Base-by-base conservation (phyloP, 768 basidiomycete genomes). In the Agrocybe pediades region DNA sequence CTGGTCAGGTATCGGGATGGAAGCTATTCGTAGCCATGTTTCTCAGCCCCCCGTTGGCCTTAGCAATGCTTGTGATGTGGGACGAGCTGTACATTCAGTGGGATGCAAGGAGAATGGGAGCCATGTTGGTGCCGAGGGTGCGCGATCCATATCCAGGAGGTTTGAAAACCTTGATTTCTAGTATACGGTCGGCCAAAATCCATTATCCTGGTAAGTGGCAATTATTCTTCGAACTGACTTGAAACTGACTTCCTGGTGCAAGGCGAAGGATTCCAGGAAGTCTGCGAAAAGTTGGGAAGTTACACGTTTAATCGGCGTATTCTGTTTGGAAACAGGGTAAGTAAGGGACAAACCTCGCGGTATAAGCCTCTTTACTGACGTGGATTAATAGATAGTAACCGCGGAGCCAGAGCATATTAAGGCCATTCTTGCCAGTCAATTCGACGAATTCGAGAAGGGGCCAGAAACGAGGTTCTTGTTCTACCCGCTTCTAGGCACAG, bases 341-440 rank as follows among this genome's bases (percentile, higher is more conserved):
- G 63, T 53, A 21, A 13, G 3, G 4, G 33, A 6, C 29, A 7
- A 7, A 30, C 11, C 25, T 39, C 25, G n/a, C 0, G 8, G 33
- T 39, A 41, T 71, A 66, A 56, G 73, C 27, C 51, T 74, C 72
- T 1, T 62, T 62, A 24, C 78, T 74, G 33, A 74, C 71, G 42
- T 74, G 74, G 20, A 29, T 11, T 6, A 26, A 64, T 72, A 62
- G 58, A 57, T 62, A 27, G 27, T 62, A 11, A 62, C 61, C 1
- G 53, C 52, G 9, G 61, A 62, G 39, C 61, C 55, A 21, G 57
- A 62, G 25, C 55, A 59, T 36, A 56, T 62, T 40, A 62, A 61
- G 55, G 57, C 57, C 11, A 55, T 62, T 9, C 55, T 62, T 5
- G 57, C 55, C 29, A 59, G 53, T 6, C 57, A 59, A 46, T 59